Evolutionary conservation across 2,329 filamentous ascomycete genomes (phyloP).

Genomic region (Thielaviopsis punctulata): DNA sequence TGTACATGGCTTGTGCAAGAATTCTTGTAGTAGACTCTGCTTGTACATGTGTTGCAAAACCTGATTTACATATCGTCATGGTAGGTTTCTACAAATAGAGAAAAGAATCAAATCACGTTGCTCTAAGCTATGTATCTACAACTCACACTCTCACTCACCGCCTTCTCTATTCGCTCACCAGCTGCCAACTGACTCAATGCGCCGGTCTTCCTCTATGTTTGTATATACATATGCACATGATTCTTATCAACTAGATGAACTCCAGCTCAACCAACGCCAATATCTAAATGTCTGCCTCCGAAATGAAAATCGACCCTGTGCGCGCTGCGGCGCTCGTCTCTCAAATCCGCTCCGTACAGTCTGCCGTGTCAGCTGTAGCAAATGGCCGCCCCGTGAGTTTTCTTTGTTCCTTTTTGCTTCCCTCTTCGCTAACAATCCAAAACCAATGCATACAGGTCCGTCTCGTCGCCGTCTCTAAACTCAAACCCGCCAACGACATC

Average conservation of each 20-base stretch:
- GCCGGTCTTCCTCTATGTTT: not conserved
- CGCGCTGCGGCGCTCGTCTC: conserved; percentile 45
- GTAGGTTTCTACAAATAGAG: too few species aligned
- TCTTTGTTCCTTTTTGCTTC: not conserved
- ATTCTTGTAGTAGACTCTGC: too few species aligned
- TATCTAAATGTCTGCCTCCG: conserved; percentile 13
- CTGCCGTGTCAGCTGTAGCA: conserved; percentile 37
- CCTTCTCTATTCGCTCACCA: not conserved
- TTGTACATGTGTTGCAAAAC: too few species aligned
- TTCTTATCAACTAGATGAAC: too few species aligned
- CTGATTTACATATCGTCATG: too few species aligned
- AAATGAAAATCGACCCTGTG: conserved; percentile 45
- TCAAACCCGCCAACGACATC: conserved; percentile 86
- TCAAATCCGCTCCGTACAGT: conserved; percentile 42
- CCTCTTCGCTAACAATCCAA: not conserved
- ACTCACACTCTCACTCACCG: too few species aligned
- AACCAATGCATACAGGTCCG: conserved; percentile 38
- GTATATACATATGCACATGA: too few species aligned
- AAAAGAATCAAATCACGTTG: too few species aligned
- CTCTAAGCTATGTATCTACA: too few species aligned
- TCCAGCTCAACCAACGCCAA: too few species aligned
- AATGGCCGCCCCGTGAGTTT: conserved; percentile 35
- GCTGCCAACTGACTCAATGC: not conserved
- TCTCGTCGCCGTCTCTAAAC: conserved; percentile 86
- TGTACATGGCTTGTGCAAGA: too few species aligned